Base-by-base conservation (phyloP, 768 basidiomycete genomes). In the Lentinus tigrinus region DNA sequence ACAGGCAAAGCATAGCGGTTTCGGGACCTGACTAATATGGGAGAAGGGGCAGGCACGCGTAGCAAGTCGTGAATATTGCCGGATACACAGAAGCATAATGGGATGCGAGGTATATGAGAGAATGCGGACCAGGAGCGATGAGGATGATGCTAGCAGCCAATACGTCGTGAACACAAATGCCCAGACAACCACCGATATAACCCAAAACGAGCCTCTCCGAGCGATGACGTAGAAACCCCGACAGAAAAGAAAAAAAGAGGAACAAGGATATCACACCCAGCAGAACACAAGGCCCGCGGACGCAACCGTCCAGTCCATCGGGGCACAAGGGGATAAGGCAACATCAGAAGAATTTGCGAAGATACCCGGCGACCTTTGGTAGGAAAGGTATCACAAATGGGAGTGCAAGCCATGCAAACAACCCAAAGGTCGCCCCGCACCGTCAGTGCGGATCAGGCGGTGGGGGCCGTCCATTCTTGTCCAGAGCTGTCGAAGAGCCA, bases 381-480 rank as follows among this genome's bases (percentile, higher is more conserved):
- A 74, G 65, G 64, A 78, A 68, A 55, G 76, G 77, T 63, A 76
- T 67, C 62, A 75, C 66, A 53, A 76, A 58, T 48, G 75, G 76
- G 66, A 71, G 70, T 61, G 74, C 72, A 57, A 78, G 69, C 75
- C 73, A 78, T 60, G 72, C 72, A 65, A 78, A 68, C 61, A 67
- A 67, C 71, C 77, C 72, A 67, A 79, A 74, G 72, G 77, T 74
- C 77, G 77, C 77, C 78, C 77, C 74, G 75, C 70, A 77, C 73
- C 77, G 77, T 79, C 77, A 79, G 66, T 77, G 75, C 44, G 67
- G 56, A 8, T 46, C 50, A 11, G 55, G 47, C 14, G 42, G 36
- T 34, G 36, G 34, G 19, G 36, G 34, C 3, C 3, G 34, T 23
- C 4, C 48, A 26, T 50, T 28, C 19, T 47, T 19, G 23, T 47